phyloP scores from a whole-genome alignment of 768 basidiomycete species.

The Pulveroboletus sp. region DNA sequence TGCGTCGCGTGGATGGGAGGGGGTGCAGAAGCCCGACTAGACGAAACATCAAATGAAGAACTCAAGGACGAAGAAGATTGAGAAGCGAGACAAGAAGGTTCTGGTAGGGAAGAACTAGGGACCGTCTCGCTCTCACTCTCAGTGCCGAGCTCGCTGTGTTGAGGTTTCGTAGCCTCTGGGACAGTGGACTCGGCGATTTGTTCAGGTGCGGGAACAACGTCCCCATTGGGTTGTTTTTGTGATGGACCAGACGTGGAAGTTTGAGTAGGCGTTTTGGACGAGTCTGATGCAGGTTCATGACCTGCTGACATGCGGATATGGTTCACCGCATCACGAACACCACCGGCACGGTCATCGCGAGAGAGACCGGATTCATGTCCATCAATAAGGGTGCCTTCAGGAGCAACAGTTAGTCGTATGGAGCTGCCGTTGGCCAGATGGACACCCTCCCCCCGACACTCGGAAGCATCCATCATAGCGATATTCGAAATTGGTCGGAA shows the following conservation, averaged over 20 bases:
- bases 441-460: constrained; percentile 39
- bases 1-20: constrained; percentile 27
- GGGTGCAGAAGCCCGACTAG: constrained; percentile 39
- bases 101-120: constrained; percentile 20
- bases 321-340: constrained; percentile 14
- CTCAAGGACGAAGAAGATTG: constrained; percentile 32
- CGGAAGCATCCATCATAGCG: constrained; percentile 45
- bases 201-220: constrained; percentile 19
- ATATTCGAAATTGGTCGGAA: constrained; percentile 31
- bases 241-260: constrained; percentile 9
- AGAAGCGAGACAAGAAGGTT: constrained; percentile 31
- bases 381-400: constrained; percentile 42
- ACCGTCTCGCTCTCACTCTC: constrained; percentile 19
- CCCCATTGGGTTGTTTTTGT: constrained; percentile 21
- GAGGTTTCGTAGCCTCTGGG: constrained; percentile 22
- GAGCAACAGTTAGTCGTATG: constrained; percentile 53
- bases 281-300: constrained; percentile 26
- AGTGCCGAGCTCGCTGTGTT: constrained; percentile 9
- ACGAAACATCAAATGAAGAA: constrained; percentile 43
- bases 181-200: constrained; percentile 15
- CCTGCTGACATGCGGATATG: constrained; percentile 17
- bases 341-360: constrained; percentile 19
- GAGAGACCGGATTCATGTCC: constrained; percentile 34
- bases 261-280: constrained; percentile 20
- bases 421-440: constrained; percentile 38